phyloP scores from a whole-genome alignment of 2,329 filamentous ascomycete species.

The Hymenoscyphus infarciens region DNA sequence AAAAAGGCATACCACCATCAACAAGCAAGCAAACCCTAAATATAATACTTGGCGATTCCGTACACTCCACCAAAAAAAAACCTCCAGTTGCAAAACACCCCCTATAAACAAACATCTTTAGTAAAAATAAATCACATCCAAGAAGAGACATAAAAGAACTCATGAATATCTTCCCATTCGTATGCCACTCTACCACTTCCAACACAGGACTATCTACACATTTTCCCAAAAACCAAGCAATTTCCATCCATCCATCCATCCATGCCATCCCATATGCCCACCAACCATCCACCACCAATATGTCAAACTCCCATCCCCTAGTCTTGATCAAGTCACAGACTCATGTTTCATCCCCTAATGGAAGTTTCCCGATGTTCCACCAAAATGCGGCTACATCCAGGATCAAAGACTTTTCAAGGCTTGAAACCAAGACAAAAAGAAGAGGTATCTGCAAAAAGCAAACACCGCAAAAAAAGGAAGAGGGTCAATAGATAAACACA shows the following conservation, averaged over 20 bases:
- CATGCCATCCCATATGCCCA: slow-evolving; percentile 1
- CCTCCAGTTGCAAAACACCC: too few relatives aligned
- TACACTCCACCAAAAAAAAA: too few relatives aligned
- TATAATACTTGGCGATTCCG: too few relatives aligned
- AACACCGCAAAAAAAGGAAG: not conserved
- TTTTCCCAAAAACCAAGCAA: not conserved
- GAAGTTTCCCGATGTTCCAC: not conserved
- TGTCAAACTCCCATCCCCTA: not conserved
- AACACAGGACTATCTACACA: too few relatives aligned
- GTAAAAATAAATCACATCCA: too few relatives aligned
- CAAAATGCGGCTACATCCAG: slow-evolving; percentile 10
- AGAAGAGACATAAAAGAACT: too few relatives aligned
- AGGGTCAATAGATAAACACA: slow-evolving; percentile 3
- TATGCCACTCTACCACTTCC: too few relatives aligned
- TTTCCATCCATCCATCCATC: not conserved
- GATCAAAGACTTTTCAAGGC: not conserved
- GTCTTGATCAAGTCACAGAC: not conserved
- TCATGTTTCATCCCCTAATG: not conserved
- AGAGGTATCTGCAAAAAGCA: not conserved
- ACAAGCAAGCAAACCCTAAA: too few relatives aligned
- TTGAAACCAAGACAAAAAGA: not conserved
- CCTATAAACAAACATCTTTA: too few relatives aligned
- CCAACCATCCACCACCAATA: not conserved
- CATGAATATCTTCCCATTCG: too few relatives aligned
- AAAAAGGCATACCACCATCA: too few relatives aligned